Conservation (phyloP, 176 grass and related monocot species). For the Carex parvula region DNA sequence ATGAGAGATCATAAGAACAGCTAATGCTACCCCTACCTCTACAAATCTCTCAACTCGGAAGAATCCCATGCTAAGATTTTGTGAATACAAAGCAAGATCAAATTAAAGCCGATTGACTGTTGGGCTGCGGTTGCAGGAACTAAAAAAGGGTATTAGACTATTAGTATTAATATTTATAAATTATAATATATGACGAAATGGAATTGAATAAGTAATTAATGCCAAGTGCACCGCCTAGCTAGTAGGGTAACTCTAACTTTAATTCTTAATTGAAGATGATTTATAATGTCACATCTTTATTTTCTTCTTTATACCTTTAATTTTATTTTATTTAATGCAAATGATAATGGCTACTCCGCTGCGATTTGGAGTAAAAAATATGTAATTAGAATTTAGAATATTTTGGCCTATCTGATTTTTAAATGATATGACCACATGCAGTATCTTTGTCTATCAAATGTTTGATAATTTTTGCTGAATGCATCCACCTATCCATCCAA, state of each 20-base stretch:
- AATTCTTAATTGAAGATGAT: not conserved
- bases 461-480: too few relatives aligned
- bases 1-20: too few relatives aligned
- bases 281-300: too few relatives aligned
- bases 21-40: not conserved
- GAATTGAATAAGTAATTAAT: conserved; percentile 2
- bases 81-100: conserved; percentile 12
- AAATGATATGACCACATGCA: too few relatives aligned
- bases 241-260: not conserved
- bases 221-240: not conserved
- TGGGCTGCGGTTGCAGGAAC: conserved; percentile 13
- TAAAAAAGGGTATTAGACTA: not conserved
- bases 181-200: not conserved
- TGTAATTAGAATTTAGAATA: too few relatives aligned
- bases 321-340: too few relatives aligned
- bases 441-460: too few relatives aligned
- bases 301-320: too few relatives aligned
- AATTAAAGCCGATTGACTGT: not conserved
- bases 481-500: too few relatives aligned
- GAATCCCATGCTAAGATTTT: conserved; percentile 5
- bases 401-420: too few relatives aligned
- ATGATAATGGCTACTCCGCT: too few relatives aligned
- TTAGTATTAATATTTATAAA: not conserved
- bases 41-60: not conserved
- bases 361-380: too few relatives aligned